These are phyloP conservation scores for Beauveria caledonica DNA, from an alignment of 2,329 filamentous ascomycete genomes.

Conservation along the genomic window DNA sequence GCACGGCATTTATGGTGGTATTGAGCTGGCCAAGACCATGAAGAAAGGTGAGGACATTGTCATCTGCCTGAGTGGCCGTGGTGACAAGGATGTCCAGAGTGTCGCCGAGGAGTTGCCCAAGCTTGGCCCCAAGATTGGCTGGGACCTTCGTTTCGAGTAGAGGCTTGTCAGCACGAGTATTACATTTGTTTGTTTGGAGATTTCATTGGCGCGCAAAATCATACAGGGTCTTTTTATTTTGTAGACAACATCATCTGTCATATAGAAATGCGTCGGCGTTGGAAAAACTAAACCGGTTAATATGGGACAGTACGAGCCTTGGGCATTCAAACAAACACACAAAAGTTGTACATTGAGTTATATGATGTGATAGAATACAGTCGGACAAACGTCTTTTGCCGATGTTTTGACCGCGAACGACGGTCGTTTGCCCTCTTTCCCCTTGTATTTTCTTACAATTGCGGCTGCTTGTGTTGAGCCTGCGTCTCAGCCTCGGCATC, in stretches of 20 bases:
- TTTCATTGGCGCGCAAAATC: background rate
- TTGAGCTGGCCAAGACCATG: conserved; percentile 91
- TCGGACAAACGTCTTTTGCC: background rate
- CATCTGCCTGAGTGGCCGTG: conserved; percentile 85
- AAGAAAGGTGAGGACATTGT: conserved; percentile 81
- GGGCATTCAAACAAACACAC: background rate
- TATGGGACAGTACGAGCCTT: background rate
- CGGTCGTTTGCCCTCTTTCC: background rate
- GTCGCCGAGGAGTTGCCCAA: conserved; percentile 89
- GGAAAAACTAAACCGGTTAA: background rate
- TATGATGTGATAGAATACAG: conserved; percentile 8
- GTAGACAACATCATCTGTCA: background rate
- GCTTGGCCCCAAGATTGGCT: conserved; percentile 79
- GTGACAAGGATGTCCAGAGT: conserved; percentile 98
- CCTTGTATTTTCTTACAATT: conserved; percentile 9
- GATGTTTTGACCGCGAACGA: background rate
- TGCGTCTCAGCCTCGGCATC: conserved; percentile 17
- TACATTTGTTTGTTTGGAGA: background rate
- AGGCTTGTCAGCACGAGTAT: background rate
- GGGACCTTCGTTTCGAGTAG: conserved; percentile 54
- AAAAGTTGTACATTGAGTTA: conserved; percentile 5
- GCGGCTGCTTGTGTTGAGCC: conserved; percentile 8
- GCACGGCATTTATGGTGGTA: conserved; percentile 82
- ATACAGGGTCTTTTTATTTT: background rate
- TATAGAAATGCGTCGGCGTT: background rate